These are phyloP conservation scores for Phytophthora pinifolia DNA, from an alignment of 352 stramenopile species.

Conservation along the genomic window DNA sequence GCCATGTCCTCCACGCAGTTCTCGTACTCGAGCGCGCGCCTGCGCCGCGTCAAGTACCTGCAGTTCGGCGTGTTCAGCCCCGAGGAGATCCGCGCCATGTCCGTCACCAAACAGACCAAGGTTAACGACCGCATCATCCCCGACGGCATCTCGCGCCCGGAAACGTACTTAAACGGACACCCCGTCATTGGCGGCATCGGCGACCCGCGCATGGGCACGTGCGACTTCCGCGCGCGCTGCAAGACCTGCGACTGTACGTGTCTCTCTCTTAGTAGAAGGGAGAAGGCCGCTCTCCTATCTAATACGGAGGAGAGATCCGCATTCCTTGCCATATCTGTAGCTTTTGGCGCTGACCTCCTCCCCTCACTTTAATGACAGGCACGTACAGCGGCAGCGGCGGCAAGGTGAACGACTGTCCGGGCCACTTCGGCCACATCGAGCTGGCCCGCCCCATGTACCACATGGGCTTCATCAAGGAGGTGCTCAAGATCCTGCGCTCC, in stretches of 20 bases:
- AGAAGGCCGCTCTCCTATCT: background rate
- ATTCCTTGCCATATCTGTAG: slow-evolving; percentile 1
- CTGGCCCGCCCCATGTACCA: slow-evolving; percentile 97
- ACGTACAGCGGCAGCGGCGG: slow-evolving; percentile 90
- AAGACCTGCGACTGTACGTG: slow-evolving; percentile 91
- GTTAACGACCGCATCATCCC: slow-evolving; percentile 97
- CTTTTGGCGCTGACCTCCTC: slow-evolving; percentile 9
- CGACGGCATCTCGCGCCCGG: slow-evolving; percentile 92
- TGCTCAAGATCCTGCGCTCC: slow-evolving; percentile 92
- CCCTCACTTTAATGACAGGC: slow-evolving; percentile 30
- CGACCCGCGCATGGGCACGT: slow-evolving; percentile 97
- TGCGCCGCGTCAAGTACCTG: slow-evolving; percentile 96
- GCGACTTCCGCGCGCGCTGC: slow-evolving; percentile 86
- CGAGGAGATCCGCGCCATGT: slow-evolving; percentile 97
- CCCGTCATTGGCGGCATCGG: slow-evolving; percentile 98
- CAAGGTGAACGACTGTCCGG: slow-evolving; percentile 97
- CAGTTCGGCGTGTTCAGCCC: slow-evolving; percentile 99
- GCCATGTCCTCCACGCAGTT: slow-evolving; percentile 90
- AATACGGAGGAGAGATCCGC: background rate
- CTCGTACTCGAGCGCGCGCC: slow-evolving; percentile 94
- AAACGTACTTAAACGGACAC: slow-evolving; percentile 92
- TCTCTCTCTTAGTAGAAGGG: slow-evolving; percentile 1
- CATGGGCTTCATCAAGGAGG: slow-evolving; percentile 97
- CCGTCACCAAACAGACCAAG: slow-evolving; percentile 96
- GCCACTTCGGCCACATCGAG: slow-evolving; percentile 99